phyloP scores from a whole-genome alignment of 1,284 basidiomycete genomes.

The Rhodotorula sp. region DNA sequence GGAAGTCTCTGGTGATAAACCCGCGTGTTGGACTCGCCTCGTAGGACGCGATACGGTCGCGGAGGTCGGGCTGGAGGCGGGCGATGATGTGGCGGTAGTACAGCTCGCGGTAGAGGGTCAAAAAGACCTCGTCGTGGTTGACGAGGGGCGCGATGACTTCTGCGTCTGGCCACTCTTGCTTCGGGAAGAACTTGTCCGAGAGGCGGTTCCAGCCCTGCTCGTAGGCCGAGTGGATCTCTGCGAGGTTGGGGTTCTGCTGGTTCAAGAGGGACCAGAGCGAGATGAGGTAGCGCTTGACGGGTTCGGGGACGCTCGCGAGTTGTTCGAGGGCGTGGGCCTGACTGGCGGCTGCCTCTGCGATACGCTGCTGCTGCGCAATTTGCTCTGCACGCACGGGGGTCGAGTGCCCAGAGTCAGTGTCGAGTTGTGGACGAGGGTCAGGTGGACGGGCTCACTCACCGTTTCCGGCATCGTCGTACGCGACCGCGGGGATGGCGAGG shows the following conservation, averaged over 20 bases:
- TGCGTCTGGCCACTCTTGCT: conserved; percentile 95
- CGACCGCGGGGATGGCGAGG: conserved; percentile 12
- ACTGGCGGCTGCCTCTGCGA: conserved; percentile 37
- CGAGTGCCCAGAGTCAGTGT: neutral
- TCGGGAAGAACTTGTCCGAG: conserved; percentile 91
- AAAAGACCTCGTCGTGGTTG: conserved; percentile 88
- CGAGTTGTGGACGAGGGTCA: neutral
- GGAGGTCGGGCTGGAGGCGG: conserved; percentile 84
- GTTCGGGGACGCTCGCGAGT: conserved; percentile 39
- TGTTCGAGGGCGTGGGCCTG: conserved; percentile 38
- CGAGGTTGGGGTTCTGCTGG: conserved; percentile 31
- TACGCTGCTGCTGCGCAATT: conserved; percentile 40
- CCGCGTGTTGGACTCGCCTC: conserved; percentile 55
- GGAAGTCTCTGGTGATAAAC: neutral
- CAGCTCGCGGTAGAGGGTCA: conserved; percentile 92
- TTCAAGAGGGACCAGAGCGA: conserved; percentile 39
- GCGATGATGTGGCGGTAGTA: conserved; percentile 77
- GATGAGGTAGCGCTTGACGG: conserved; percentile 42
- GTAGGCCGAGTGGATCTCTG: conserved; percentile 42
- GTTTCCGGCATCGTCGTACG: conserved; percentile 26
- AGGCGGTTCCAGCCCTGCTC: conserved; percentile 82
- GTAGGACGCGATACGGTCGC: conserved; percentile 97
- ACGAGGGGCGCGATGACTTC: conserved; percentile 92
- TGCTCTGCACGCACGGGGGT: conserved; percentile 19
- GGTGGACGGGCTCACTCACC: conserved; percentile 9